Evolutionary conservation across 306 rosid genomes (phyloP).

Genomic region (Cicer arietinum): DNA sequence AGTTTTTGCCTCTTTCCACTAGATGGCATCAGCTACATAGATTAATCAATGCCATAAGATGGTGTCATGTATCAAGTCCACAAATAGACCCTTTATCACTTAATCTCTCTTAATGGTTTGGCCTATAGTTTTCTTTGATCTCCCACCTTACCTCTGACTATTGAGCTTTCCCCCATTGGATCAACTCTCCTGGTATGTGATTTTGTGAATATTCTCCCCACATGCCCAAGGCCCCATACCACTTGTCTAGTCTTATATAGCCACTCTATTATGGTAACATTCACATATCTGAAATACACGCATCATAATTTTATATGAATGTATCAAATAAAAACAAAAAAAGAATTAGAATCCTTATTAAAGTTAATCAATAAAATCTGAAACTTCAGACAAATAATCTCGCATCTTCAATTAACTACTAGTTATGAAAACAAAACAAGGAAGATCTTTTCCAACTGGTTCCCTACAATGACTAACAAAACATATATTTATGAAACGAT

Average conservation of each 20-base stretch:
- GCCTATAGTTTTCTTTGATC: neutral
- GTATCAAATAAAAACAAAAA: neutral
- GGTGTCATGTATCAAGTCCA: neutral
- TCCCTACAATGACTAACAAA: constrained; percentile 18
- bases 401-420: constrained; percentile 20
- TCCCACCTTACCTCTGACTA: neutral
- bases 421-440: neutral
- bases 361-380: constrained; percentile 18
- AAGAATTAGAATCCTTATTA: neutral
- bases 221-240: neutral
- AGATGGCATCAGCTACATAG: neutral
- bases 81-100: neutral
- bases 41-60: neutral
- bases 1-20: constrained; percentile 1
- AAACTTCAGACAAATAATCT: neutral
- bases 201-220: neutral
- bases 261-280: neutral
- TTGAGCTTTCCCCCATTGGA: neutral
- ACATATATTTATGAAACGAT: constrained; percentile 1
- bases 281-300: neutral
- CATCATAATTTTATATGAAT: constrained; percentile 13
- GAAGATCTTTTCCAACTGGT: neutral
- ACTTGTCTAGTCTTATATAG: neutral
- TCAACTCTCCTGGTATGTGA: neutral
- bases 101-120: neutral